phyloP scores from a whole-genome alignment of 345 rosid species.

The Salix udensis region DNA sequence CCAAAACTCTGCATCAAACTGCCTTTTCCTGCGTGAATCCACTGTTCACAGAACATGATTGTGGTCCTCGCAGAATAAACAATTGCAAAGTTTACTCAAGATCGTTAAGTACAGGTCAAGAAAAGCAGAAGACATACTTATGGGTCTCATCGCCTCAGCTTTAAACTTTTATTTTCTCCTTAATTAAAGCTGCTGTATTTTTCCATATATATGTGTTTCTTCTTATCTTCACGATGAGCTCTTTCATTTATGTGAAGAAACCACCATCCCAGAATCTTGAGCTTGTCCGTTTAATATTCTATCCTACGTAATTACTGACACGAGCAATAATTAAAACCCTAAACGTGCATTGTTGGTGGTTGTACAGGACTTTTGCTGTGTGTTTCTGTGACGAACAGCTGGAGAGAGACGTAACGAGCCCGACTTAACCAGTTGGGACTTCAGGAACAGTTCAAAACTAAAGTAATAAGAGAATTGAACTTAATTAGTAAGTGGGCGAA shows the following conservation, averaged over 20 bases:
- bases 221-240: too few species aligned
- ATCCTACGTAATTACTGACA: too few species aligned
- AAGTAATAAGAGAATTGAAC: neutral
- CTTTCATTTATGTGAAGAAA: too few species aligned
- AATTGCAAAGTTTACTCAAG: too few species aligned
- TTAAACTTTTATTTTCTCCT: neutral
- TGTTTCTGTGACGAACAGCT: too few species aligned
- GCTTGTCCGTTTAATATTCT: too few species aligned
- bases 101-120: too few species aligned
- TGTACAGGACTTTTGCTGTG: too few species aligned
- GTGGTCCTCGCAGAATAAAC: constrained; percentile 25
- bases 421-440: neutral
- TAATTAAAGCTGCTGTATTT: neutral
- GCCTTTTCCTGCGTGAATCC: constrained; percentile 8
- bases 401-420: too few species aligned
- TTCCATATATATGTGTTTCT: neutral
- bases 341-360: too few species aligned
- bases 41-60: constrained; percentile 28
- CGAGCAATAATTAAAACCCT: too few species aligned
- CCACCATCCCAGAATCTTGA: too few species aligned
- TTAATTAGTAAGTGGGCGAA: neutral
- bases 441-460: neutral
- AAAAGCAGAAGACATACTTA: constrained; percentile 7
- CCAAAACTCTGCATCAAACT: constrained; percentile 4
- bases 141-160: constrained; percentile 14